A percentile compares a stretch with the other conserved stretches of the same genome.
These are phyloP conservation scores for Pholiota conissans DNA, from an alignment of 768 basidiomycete genomes.

Conservation along the genomic window DNA sequence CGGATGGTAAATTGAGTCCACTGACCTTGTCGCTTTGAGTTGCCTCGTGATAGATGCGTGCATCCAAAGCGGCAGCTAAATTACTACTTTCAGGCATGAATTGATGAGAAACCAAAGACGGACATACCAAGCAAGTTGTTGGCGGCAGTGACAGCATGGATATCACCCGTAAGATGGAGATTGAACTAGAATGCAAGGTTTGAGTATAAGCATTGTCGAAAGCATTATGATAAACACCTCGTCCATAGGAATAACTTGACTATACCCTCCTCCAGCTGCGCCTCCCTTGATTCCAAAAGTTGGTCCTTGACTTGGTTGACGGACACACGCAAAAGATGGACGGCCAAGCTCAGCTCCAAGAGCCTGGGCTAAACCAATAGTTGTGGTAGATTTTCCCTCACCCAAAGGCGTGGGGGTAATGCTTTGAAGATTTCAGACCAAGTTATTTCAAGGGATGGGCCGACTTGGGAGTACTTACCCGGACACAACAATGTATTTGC, in stretches of 20 bases:
- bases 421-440: constrained; percentile 33
- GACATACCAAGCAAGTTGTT: constrained; percentile 86
- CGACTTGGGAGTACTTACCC: constrained; percentile 53
- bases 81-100: background rate
- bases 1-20: background rate
- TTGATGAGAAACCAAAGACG: background rate
- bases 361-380: constrained; percentile 95
- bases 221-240: constrained; percentile 51
- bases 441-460: constrained; percentile 7
- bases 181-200: constrained; percentile 66
- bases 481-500: constrained; percentile 95
- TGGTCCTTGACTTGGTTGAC: constrained; percentile 97
- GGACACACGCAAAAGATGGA: constrained; percentile 92
- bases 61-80: constrained; percentile 91
- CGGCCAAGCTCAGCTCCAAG: constrained; percentile 93
- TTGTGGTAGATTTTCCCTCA: constrained; percentile 98
- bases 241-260: constrained; percentile 99
- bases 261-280: constrained; percentile 97
- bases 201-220: background rate
- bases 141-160: constrained; percentile 95
- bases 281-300: constrained; percentile 99
- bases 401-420: constrained; percentile 97
- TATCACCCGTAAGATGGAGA: constrained; percentile 93
- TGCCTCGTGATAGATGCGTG: constrained; percentile 96
- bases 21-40: constrained; percentile 89